Evolutionary conservation across 164 flowering plant species (phyloP).

Genomic region (Kalanchoe fedtschenkoi): DNA sequence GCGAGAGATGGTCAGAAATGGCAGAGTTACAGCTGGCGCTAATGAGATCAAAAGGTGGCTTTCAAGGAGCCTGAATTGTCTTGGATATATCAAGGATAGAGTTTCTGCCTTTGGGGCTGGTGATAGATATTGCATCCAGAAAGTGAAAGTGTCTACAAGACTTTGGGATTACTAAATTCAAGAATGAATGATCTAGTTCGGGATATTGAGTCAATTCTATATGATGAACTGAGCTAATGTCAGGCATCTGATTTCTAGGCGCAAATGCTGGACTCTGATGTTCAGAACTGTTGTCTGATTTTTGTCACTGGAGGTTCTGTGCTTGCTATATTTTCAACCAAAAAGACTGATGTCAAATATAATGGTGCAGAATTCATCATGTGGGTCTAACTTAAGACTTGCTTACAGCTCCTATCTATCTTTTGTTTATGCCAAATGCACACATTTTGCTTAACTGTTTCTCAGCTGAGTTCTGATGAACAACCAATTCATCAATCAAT

Average conservation of each 20-base stretch:
- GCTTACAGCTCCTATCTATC: too few relatives aligned
- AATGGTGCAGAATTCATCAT: too few relatives aligned
- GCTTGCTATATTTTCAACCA: too few relatives aligned
- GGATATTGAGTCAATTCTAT: slow-evolving; percentile 17
- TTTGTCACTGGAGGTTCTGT: too few relatives aligned
- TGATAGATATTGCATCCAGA: slow-evolving; percentile 51
- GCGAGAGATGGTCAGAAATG: slow-evolving; percentile 66
- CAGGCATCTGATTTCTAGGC: background rate
- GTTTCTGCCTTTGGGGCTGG: slow-evolving; percentile 65
- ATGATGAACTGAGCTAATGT: slow-evolving; percentile 3
- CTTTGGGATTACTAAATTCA: slow-evolving; percentile 36
- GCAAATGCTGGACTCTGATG: background rate
- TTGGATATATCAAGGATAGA: slow-evolving; percentile 52
- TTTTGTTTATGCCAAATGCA: background rate
- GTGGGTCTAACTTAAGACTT: too few relatives aligned
- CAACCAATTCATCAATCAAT: slow-evolving; percentile 3
- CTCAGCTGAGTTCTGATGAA: background rate
- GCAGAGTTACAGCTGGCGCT: slow-evolving; percentile 47
- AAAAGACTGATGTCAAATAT: too few relatives aligned
- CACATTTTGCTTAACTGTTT: background rate
- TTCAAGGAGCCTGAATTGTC: slow-evolving; percentile 89
- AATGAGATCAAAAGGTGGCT: slow-evolving; percentile 71
- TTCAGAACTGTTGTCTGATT: too few relatives aligned
- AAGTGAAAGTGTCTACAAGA: slow-evolving; percentile 36
- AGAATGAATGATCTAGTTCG: slow-evolving; percentile 15